Evolutionary conservation across 2,329 filamentous ascomycete genomes (phyloP).

Genomic region (Magnaporthiopsis incrustans): DNA sequence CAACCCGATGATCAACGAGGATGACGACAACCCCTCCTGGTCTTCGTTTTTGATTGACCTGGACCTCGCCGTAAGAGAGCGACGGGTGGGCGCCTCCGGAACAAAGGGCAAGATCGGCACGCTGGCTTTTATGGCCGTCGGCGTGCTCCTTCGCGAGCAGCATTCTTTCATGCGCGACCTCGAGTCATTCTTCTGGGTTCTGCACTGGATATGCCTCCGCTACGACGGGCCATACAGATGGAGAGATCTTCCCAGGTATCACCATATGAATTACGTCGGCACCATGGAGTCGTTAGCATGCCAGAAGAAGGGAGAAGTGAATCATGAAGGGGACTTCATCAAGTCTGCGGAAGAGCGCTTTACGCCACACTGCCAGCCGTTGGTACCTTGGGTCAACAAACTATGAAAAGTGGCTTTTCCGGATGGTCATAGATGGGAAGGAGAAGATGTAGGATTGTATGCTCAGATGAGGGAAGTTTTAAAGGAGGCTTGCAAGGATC

Average conservation of each 20-base stretch:
- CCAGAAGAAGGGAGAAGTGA: conserved; percentile 14
- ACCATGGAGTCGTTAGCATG: conserved; percentile 17
- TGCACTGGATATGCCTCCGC: conserved; percentile 38
- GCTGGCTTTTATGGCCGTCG: conserved; percentile 37
- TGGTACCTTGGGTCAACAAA: conserved; percentile 29
- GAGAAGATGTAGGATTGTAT: conserved; percentile 13
- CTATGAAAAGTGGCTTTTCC: conserved; percentile 21
- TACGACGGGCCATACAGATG: conserved; percentile 21
- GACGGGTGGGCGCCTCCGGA: conserved; percentile 25
- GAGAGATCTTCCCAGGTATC: conserved; percentile 18
- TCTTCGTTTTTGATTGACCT: conserved; percentile 33
- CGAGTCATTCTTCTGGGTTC: conserved; percentile 40
- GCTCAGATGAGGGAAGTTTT: conserved; percentile 11
- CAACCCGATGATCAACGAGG: conserved; percentile 39
- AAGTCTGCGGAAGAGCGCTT: conserved; percentile 20
- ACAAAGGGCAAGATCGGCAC: conserved; percentile 34
- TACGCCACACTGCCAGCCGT: conserved; percentile 26
- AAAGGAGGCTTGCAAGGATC: conserved; percentile 5
- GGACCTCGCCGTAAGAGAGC: conserved; percentile 26
- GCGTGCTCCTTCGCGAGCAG: conserved; percentile 29
- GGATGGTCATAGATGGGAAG: conserved; percentile 11
- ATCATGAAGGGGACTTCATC: conserved; percentile 22
- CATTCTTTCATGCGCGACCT: conserved; percentile 39
- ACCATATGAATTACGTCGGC: conserved; percentile 29
- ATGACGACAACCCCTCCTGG: conserved; percentile 19